Conservation (phyloP, 495 filamentous ascomycete species). For the Xylaria longipes region DNA sequence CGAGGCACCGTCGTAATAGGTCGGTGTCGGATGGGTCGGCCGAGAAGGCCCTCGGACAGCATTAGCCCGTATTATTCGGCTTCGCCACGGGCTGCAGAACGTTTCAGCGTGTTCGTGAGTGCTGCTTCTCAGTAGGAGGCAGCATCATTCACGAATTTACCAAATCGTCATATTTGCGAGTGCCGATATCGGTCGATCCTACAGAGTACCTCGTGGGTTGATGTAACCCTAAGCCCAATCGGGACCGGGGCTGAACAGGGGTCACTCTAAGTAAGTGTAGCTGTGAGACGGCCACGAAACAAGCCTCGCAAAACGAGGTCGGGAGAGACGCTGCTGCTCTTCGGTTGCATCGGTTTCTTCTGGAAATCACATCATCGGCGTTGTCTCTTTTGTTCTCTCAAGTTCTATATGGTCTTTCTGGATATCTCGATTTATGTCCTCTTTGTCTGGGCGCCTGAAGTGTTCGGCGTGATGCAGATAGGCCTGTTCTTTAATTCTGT, state of each 20-base stretch:
- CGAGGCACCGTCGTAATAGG: background rate
- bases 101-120: background rate
- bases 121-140: background rate
- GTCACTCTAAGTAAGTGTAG: too few relatives aligned
- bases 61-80: background rate
- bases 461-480: background rate
- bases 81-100: background rate
- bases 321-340: background rate
- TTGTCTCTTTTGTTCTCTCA: background rate
- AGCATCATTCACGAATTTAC: background rate
- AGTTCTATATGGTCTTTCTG: background rate
- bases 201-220: background rate
- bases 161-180: background rate
- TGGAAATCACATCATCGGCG: background rate
- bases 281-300: background rate
- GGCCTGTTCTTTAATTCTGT: background rate
- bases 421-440: background rate
- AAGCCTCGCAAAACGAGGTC: background rate
- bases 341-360: background rate
- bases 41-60: background rate
- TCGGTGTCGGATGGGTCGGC: background rate
- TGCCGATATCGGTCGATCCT: constrained; percentile 9
- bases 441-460: background rate
- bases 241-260: background rate
- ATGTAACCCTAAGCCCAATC: constrained; percentile 1